A percentile compares a stretch with the other conserved stretches of the same genome.
Conservation (phyloP, 2,329 filamentous ascomycete genomes). For the Sporothrix dimorphospora region DNA sequence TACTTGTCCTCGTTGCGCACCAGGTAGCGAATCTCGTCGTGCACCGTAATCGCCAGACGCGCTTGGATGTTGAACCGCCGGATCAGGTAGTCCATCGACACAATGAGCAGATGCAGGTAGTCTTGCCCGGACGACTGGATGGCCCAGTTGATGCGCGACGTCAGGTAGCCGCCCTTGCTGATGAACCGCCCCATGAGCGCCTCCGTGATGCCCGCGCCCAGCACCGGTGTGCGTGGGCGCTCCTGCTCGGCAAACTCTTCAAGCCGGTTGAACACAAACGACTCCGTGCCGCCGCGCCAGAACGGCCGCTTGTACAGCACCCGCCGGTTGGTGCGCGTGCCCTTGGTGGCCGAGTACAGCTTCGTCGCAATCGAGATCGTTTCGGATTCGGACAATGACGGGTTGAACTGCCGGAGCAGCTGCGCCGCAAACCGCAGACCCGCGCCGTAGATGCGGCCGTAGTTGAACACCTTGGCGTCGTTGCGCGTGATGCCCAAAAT, state of each 20-base stretch:
- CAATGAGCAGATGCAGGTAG: constrained; percentile 90
- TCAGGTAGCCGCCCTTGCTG: constrained; percentile 88
- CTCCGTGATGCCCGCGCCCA: constrained; percentile 95
- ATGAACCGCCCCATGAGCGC: constrained; percentile 88
- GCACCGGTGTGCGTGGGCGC: constrained; percentile 82
- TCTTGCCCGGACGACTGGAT: constrained; percentile 98
- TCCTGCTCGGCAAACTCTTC: constrained; percentile 98
- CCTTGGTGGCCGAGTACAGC: constrained; percentile 89
- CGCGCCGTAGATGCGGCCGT: constrained; percentile 97
- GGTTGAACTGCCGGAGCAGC: constrained; percentile 91
- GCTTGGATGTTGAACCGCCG: constrained; percentile 83
- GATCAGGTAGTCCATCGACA: constrained; percentile 91
- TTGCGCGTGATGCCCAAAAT: constrained; percentile 95
- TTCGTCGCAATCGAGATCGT: constrained; percentile 75
- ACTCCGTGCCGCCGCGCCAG: constrained; percentile 96
- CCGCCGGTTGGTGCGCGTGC: constrained; percentile 78
- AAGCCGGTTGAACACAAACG: constrained; percentile 96
- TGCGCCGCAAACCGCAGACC: constrained; percentile 91
- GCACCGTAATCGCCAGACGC: constrained; percentile 88
- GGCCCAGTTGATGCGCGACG: constrained; percentile 97
- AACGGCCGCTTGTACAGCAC: constrained; percentile 74
- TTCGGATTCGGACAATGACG: constrained; percentile 75
- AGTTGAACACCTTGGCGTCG: constrained; percentile 97
- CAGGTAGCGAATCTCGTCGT: constrained; percentile 96
- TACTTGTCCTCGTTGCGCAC: constrained; percentile 86